These are phyloP conservation scores for Ogataea neopini DNA, from an alignment of 805 yeast genomes.

Conservation along the genomic window DNA sequence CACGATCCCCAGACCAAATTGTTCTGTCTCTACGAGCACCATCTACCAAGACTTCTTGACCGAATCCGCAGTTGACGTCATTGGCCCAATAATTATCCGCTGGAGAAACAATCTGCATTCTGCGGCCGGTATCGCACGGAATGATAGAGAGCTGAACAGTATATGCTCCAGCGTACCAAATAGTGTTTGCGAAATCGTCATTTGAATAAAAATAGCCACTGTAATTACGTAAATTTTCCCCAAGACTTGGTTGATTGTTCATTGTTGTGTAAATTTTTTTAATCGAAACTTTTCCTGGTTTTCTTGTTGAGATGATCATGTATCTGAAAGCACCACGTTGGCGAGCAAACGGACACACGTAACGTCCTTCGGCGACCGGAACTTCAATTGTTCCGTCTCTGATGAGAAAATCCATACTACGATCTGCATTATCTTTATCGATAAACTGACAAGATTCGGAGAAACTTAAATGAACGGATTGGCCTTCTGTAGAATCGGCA, in stretches of 20 bases:
- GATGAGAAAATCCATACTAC: conserved; percentile 6
- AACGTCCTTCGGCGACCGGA: conserved; percentile 1
- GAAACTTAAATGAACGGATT: conserved; percentile 5
- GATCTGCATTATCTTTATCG: conserved; percentile 3
- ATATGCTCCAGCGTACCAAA: conserved; percentile 7
- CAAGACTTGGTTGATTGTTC: conserved; percentile 5
- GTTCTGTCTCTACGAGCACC: conserved; percentile 4
- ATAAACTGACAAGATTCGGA: conserved; percentile 7
- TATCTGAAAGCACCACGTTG: conserved; percentile 3
- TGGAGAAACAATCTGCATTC: conserved; percentile 5
- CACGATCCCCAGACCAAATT: conserved; percentile 5
- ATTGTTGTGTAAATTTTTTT: conserved; percentile 1
- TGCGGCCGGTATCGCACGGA: conserved; percentile 2
- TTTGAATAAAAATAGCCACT: conserved; percentile 3
- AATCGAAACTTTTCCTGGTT: neutral
- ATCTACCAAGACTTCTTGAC: conserved; percentile 3
- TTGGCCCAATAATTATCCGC: conserved; percentile 5
- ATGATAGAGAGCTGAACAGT: conserved; percentile 6
- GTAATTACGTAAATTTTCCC: conserved; percentile 1
- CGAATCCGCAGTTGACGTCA: conserved; percentile 6
- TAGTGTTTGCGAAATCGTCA: conserved; percentile 6
- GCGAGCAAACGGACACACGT: conserved; percentile 4
- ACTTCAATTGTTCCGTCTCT: conserved; percentile 6
- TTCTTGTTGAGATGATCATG: conserved; percentile 6
- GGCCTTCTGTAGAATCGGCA: neutral